phyloP scores from a whole-genome alignment of 345 rosid genomes.

The Eucalyptus polyanthemos region DNA sequence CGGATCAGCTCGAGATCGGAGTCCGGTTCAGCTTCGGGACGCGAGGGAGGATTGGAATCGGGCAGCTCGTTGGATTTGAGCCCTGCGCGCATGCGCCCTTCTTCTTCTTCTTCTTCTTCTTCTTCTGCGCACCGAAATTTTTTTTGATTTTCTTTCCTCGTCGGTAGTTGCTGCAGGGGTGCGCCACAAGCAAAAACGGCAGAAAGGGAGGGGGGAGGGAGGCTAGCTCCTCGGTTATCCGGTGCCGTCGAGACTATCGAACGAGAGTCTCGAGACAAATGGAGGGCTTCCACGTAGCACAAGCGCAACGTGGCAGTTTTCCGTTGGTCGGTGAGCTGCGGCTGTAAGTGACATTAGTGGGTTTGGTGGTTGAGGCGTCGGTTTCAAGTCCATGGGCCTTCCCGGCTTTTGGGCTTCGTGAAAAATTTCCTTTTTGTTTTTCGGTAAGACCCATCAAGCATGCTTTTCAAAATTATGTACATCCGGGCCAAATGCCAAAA shows the following conservation, averaged over 20 bases:
- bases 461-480: too few species aligned
- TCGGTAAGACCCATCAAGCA: too few species aligned
- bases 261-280: neutral
- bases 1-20: neutral
- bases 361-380: neutral
- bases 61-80: neutral
- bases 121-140: neutral
- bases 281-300: neutral
- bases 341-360: neutral
- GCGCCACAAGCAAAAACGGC: neutral
- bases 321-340: neutral
- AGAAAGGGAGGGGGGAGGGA: neutral
- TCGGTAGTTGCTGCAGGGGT: neutral
- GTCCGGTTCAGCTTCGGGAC: neutral
- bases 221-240: neutral
- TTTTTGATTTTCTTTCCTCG: neutral
- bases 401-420: neutral
- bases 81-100: neutral
- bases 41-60: neutral
- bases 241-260: neutral
- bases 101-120: neutral
- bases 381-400: neutral
- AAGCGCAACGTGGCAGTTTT: neutral
- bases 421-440: too few species aligned
- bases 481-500: too few species aligned